These are phyloP conservation scores for Leptographium wingfieldii DNA, from an alignment of 2,329 filamentous ascomycete species.

Conservation along the genomic window DNA sequence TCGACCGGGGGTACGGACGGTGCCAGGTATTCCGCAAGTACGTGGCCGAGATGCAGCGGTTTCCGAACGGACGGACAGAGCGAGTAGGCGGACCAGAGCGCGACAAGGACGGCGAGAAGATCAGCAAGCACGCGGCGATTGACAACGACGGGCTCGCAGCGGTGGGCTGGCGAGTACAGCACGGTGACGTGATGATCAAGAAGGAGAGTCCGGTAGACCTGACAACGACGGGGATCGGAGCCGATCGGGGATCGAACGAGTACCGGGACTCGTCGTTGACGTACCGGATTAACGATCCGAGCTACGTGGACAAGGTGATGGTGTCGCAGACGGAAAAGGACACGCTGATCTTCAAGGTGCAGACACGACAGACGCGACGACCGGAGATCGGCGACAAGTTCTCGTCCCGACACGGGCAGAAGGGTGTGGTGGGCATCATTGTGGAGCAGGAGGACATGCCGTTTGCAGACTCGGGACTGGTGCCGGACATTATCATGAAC, in stretches of 20 bases:
- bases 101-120: slow-evolving; percentile 49
- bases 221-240: slow-evolving; percentile 56
- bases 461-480: slow-evolving; percentile 79
- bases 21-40: slow-evolving; percentile 98
- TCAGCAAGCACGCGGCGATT: slow-evolving; percentile 59
- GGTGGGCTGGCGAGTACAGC: slow-evolving; percentile 67
- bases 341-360: slow-evolving; percentile 78
- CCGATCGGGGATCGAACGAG: slow-evolving; percentile 49
- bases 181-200: slow-evolving; percentile 78
- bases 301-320: slow-evolving; percentile 94
- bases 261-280: slow-evolving; percentile 57
- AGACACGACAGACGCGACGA: slow-evolving; percentile 88
- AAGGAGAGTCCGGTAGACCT: slow-evolving; percentile 78
- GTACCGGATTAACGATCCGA: slow-evolving; percentile 73
- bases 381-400: slow-evolving; percentile 98
- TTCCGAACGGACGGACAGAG: slow-evolving; percentile 65
- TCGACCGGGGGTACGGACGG: slow-evolving; percentile 87
- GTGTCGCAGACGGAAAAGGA: slow-evolving; percentile 81
- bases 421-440: slow-evolving; percentile 94
- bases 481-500: slow-evolving; percentile 99
- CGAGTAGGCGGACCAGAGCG: slow-evolving; percentile 50
- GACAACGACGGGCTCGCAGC: slow-evolving; percentile 81
- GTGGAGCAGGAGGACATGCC: slow-evolving; percentile 95
- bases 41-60: slow-evolving; percentile 72
- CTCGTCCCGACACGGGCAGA: slow-evolving; percentile 94